Evolutionary conservation across 176 grass and related monocot genomes (phyloP).

Genomic region (Areca catechu): DNA sequence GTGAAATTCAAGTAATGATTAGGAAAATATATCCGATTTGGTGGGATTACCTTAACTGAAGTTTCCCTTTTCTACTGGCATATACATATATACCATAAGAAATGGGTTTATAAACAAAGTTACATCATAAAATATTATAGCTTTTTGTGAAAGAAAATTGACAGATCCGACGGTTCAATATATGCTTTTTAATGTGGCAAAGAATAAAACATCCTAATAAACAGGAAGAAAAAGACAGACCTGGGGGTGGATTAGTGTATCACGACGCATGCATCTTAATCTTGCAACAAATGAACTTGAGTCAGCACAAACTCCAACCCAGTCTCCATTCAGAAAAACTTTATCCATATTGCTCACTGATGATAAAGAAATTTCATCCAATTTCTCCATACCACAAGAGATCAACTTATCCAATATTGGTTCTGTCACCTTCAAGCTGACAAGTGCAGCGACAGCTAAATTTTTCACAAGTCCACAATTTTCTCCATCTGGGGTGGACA

Average conservation of each 20-base stretch:
- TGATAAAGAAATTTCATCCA: constrained; percentile 41
- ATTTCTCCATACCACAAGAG: constrained; percentile 73
- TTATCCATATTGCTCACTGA: constrained; percentile 45
- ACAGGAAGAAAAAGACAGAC: constrained; percentile 23
- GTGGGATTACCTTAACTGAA: too few species aligned
- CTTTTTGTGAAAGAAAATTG: too few species aligned
- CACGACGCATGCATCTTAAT: constrained; percentile 65
- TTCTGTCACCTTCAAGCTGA: constrained; percentile 61
- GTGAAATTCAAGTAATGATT: too few species aligned
- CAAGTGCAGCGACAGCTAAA: constrained; percentile 69
- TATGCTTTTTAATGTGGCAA: too few species aligned
- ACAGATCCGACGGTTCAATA: too few species aligned
- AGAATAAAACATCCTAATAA: not conserved
- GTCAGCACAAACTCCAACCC: constrained; percentile 66
- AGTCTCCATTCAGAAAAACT: constrained; percentile 77
- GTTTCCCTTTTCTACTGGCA: too few species aligned
- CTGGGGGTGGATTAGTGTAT: constrained; percentile 51
- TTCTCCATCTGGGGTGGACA: constrained; percentile 93
- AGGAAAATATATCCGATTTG: too few species aligned
- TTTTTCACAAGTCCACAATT: constrained; percentile 97
- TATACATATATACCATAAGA: too few species aligned
- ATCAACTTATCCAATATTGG: constrained; percentile 64
- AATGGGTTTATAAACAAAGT: too few species aligned
- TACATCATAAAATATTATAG: too few species aligned
- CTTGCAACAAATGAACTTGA: constrained; percentile 57